Base-by-base conservation (phyloP, 2,329 filamentous ascomycete genomes). In the Paraphaeosphaeria minitans region DNA sequence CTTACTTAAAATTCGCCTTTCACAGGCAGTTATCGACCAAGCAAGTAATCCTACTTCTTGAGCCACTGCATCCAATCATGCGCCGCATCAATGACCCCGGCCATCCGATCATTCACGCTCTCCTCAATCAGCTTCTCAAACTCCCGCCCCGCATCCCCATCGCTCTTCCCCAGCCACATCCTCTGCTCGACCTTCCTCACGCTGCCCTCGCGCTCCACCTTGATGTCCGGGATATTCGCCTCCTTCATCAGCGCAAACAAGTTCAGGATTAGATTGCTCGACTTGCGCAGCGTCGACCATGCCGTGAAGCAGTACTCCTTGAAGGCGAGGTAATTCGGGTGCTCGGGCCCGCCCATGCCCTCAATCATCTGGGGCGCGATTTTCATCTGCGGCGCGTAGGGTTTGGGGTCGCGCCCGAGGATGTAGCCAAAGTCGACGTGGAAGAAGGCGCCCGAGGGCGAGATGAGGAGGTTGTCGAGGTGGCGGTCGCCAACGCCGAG, bases 401-500 rank as follows among this genome's bases (percentile, higher is more conserved):
- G 95, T 73, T 99, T 99, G 0, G 95, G 95, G 67, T 99, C 95
- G 42, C 95, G 91, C 19, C 95, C 95, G 1, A 99, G 89, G 62
- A 99, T 99, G 78, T 96, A 99, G 43, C 96, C 95, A 70, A 99
- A 99, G 76, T 99, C 95, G 31, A 94, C 93, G 75, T 99, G 95
- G 84, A 99, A 97, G 82, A 99, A 99, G 77, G 96, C 92, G 4
- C 87, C 95, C 66, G 93, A 90, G 0, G 95, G 93, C 0, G 93
- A 87, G 5, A 99, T 86, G 27, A 99, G 87, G 1, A 99, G 86
- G 70, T 99, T 99, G 75, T 99, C 95, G 2, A 98, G 84, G 78
- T 99, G 95, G 1, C 95, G 89, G 75, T 99, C 95, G 21, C 95
- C 95, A 2, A 99, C 95, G 33, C 95, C 96, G 13, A 99, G 86